phyloP scores from a whole-genome alignment of 192 early-diverging fungal genomes.

The Rhizophagus sp. region DNA sequence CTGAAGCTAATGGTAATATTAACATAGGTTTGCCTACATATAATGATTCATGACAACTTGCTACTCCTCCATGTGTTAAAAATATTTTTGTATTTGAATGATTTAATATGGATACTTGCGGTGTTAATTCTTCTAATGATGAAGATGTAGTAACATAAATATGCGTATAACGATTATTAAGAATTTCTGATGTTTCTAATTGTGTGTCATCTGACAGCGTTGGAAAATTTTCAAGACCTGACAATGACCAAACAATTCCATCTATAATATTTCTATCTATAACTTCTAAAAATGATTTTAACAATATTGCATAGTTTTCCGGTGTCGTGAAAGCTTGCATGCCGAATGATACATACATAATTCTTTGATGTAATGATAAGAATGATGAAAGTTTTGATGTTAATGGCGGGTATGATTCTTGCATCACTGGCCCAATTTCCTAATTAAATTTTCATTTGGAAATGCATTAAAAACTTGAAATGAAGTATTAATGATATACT shows the following conservation, averaged over 20 bases:
- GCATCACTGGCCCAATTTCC: constrained; percentile 41
- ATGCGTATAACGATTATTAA: constrained; percentile 15
- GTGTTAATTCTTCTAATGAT: constrained; percentile 20
- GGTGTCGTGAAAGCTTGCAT: constrained; percentile 20
- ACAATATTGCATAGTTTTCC: constrained; percentile 26
- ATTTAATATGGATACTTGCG: constrained; percentile 37
- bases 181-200: background rate
- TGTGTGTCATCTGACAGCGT: background rate
- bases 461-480: background rate
- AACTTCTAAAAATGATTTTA: constrained; percentile 30
- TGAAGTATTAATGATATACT: background rate
- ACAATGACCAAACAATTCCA: constrained; percentile 38
- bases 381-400: constrained; percentile 3
- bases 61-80: constrained; percentile 36
- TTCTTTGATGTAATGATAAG: constrained; percentile 21
- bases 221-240: background rate
- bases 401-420: constrained; percentile 22
- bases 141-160: constrained; percentile 6
- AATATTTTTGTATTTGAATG: constrained; percentile 35
- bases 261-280: constrained; percentile 35
- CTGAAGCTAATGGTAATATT: constrained; percentile 31
- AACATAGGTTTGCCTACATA: constrained; percentile 33
- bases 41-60: constrained; percentile 35
- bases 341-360: constrained; percentile 40
- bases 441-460: background rate